These are phyloP conservation scores for Dorcoceras hygrometricum DNA, from an alignment of 257 asterid species.

Conservation along the genomic window DNA sequence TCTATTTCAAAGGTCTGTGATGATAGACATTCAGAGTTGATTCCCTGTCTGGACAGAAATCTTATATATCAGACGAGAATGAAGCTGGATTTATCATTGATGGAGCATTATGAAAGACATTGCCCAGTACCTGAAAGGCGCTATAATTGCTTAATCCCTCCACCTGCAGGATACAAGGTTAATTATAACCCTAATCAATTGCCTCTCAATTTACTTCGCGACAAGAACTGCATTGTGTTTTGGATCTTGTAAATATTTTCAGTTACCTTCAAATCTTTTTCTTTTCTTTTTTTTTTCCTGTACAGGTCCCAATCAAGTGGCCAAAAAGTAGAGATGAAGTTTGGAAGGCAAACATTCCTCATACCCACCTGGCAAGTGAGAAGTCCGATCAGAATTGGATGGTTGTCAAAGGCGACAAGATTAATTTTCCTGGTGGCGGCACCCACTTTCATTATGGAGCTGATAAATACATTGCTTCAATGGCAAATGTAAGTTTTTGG, in stretches of 20 bases:
- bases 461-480: constrained; percentile 78
- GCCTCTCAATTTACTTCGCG: constrained; percentile 4
- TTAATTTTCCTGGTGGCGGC: constrained; percentile 90
- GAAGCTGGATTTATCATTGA: constrained; percentile 84
- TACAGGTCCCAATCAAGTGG: constrained; percentile 87
- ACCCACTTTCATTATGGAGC: constrained; percentile 97
- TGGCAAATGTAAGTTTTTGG: constrained; percentile 70
- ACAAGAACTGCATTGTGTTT: background rate
- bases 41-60: constrained; percentile 96
- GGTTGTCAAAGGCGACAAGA: constrained; percentile 88
- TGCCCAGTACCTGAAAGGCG: constrained; percentile 95
- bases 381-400: constrained; percentile 98
- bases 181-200: constrained; percentile 18
- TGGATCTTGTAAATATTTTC: background rate
- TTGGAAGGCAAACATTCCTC: constrained; percentile 94
- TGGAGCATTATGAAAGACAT: constrained; percentile 99
- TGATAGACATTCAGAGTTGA: constrained; percentile 94
- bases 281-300: constrained; percentile 16
- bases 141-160: constrained; percentile 90
- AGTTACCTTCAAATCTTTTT: constrained; percentile 17
- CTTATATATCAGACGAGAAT: constrained; percentile 86
- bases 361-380: constrained; percentile 91
- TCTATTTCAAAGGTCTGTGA: constrained; percentile 74
- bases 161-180: constrained; percentile 95
- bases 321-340: constrained; percentile 92